A percentile compares a stretch with the other conserved stretches of the same genome.
These are phyloP conservation scores for Jaapia argillacea DNA, from an alignment of 768 basidiomycete species.

Conservation along the genomic window DNA sequence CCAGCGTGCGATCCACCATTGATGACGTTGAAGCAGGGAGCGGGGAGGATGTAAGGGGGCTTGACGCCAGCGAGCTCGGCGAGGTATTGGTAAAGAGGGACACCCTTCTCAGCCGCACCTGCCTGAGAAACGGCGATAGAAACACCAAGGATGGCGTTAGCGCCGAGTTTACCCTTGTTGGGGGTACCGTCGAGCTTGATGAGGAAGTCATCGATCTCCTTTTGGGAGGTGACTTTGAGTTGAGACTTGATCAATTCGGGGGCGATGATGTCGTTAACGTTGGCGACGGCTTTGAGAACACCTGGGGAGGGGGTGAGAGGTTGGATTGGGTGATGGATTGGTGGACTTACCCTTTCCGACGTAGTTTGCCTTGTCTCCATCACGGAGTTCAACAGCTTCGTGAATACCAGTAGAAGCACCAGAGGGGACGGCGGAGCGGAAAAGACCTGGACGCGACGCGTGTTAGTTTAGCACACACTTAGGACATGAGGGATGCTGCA, in stretches of 20 bases:
- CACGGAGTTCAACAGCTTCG: conserved; percentile 98
- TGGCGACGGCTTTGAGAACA: conserved; percentile 86
- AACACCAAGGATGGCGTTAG: conserved; percentile 98
- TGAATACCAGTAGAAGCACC: conserved; percentile 98
- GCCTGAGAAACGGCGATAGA: conserved; percentile 94
- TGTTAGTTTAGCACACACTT: conserved; percentile 5
- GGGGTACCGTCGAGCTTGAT: conserved; percentile 96
- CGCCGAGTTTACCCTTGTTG: conserved; percentile 99
- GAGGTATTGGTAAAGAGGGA: conserved; percentile 94
- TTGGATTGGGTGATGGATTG: background rate
- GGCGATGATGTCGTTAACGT: conserved; percentile 88
- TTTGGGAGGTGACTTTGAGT: conserved; percentile 81
- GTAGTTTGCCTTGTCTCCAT: conserved; percentile 87
- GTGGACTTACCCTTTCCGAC: conserved; percentile 79
- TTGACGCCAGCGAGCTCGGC: conserved; percentile 94
- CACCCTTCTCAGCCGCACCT: conserved; percentile 87
- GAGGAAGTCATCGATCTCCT: conserved; percentile 94
- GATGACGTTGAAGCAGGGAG: conserved; percentile 97
- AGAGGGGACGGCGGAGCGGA: conserved; percentile 92
- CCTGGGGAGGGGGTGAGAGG: conserved; percentile 33
- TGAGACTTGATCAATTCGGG: conserved; percentile 80
- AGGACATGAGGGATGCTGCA: background rate
- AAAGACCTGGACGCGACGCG: conserved; percentile 52
- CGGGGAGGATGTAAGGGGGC: conserved; percentile 86
- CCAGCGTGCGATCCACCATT: conserved; percentile 99